phyloP scores from a whole-genome alignment of 305 asterid species.

The Coffea humblotiana region DNA sequence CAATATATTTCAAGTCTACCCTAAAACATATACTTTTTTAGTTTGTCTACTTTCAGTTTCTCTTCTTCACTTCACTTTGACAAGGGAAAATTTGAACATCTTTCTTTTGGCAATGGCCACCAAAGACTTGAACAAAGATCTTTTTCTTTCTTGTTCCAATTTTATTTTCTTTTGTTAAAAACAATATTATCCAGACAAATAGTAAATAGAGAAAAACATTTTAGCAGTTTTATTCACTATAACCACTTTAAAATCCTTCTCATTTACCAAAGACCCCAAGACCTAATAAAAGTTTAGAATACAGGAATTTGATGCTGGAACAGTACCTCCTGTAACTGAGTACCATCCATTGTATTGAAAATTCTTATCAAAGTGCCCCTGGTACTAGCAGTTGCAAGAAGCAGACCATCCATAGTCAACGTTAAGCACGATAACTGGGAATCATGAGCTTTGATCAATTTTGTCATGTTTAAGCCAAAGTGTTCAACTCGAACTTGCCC shows the following conservation, averaged over 20 bases:
- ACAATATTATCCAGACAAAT: not conserved
- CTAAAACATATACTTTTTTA: not conserved
- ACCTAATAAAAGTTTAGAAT: not conserved
- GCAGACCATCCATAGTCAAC: constrained; percentile 84
- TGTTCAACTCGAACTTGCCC: constrained; percentile 95
- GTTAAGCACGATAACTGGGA: constrained; percentile 82
- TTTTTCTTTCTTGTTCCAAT: not conserved
- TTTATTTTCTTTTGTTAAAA: not conserved
- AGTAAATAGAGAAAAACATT: not conserved
- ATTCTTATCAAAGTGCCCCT: constrained; percentile 91
- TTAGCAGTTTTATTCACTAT: not conserved
- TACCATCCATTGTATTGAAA: constrained; percentile 94
- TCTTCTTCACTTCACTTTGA: not conserved
- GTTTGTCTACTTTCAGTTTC: not conserved
- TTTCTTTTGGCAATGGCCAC: not conserved
- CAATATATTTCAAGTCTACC: not conserved
- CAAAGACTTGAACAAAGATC: not conserved
- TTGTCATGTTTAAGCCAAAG: constrained; percentile 81
- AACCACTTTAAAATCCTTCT: constrained; percentile 5
- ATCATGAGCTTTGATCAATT: constrained; percentile 79
- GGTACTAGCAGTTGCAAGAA: constrained; percentile 89
- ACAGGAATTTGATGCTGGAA: constrained; percentile 5
- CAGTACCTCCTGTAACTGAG: constrained; percentile 86
- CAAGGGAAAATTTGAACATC: not conserved
- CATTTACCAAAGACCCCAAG: constrained; percentile 1